A percentile compares a stretch with the other conserved stretches of the same genome.
Evolutionary conservation across 2,329 filamentous ascomycete genomes (phyloP).

Genomic region (Pyrenochaeta sp.): DNA sequence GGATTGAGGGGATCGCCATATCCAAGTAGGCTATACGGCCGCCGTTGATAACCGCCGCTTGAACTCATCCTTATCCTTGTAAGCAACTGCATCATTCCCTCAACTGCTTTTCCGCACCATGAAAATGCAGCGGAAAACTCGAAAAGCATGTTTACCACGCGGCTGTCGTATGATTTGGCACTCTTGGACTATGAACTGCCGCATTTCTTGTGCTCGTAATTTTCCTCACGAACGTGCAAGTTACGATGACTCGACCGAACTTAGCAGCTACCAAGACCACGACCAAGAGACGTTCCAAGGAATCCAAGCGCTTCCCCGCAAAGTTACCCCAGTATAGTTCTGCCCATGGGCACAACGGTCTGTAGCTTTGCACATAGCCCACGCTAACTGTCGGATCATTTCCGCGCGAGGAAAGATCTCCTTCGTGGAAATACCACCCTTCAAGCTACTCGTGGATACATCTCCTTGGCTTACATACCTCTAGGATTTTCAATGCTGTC

Average conservation of each 20-base stretch:
- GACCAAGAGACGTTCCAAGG: too few relatives aligned
- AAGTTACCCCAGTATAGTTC: not conserved
- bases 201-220: not conserved
- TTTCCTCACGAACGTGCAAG: not conserved
- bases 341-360: not conserved
- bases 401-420: not conserved
- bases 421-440: not conserved
- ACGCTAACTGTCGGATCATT: not conserved
- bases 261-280: not conserved
- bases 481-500: too few relatives aligned
- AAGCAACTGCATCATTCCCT: not conserved
- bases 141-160: too few relatives aligned
- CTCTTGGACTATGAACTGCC: conserved; percentile 5
- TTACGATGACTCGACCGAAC: not conserved
- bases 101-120: too few relatives aligned
- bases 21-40: conserved; percentile 16
- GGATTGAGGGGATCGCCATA: too few relatives aligned
- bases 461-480: conserved; percentile 1
- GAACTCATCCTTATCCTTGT: not conserved
- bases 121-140: too few relatives aligned
- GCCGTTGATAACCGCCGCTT: conserved; percentile 4
- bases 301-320: conserved; percentile 3
- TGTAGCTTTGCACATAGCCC: too few relatives aligned
- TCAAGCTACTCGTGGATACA: not conserved
- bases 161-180: too few relatives aligned